These are phyloP conservation scores for Neurospora sp. DNA, from an alignment of 495 filamentous ascomycete species.

Conservation along the genomic window DNA sequence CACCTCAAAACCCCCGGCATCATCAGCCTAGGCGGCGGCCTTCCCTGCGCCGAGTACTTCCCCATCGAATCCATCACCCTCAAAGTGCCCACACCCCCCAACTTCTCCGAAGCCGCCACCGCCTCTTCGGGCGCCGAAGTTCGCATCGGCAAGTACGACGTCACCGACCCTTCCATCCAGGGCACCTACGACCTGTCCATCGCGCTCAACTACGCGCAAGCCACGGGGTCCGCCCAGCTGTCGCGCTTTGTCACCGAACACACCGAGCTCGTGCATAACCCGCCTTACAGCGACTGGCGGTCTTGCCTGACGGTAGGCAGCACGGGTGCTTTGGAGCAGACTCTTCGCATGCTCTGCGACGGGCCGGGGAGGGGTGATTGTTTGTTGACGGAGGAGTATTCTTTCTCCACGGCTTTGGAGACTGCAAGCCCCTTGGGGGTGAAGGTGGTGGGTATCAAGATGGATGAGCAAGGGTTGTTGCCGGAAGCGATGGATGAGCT, in stretches of 20 bases:
- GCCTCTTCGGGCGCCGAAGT: constrained; percentile 42
- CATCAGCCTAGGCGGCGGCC: constrained; percentile 86
- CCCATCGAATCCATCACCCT: constrained; percentile 43
- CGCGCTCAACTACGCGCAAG: constrained; percentile 83
- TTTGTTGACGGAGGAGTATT: constrained; percentile 77
- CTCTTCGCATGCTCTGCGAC: constrained; percentile 67
- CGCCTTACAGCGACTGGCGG: constrained; percentile 78
- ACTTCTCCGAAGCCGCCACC: constrained; percentile 60
- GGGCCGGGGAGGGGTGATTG: constrained; percentile 50
- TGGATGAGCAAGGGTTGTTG: constrained; percentile 72
- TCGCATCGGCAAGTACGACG: constrained; percentile 72
- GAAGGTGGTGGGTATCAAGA: constrained; percentile 57
- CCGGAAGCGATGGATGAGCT: constrained; percentile 56
- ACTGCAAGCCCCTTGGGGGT: constrained; percentile 70
- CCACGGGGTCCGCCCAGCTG: constrained; percentile 75
- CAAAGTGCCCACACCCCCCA: constrained; percentile 30
- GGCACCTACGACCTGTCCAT: constrained; percentile 57
- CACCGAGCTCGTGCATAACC: constrained; percentile 67
- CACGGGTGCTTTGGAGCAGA: constrained; percentile 68
- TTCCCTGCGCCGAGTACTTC: constrained; percentile 84
- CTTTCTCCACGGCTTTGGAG: constrained; percentile 74
- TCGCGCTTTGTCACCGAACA: constrained; percentile 87
- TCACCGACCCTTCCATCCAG: constrained; percentile 37
- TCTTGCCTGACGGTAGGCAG: constrained; percentile 65
- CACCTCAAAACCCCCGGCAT: constrained; percentile 60